phyloP scores from a whole-genome alignment of 352 stramenopile species.

The Pythium oligandrum region DNA sequence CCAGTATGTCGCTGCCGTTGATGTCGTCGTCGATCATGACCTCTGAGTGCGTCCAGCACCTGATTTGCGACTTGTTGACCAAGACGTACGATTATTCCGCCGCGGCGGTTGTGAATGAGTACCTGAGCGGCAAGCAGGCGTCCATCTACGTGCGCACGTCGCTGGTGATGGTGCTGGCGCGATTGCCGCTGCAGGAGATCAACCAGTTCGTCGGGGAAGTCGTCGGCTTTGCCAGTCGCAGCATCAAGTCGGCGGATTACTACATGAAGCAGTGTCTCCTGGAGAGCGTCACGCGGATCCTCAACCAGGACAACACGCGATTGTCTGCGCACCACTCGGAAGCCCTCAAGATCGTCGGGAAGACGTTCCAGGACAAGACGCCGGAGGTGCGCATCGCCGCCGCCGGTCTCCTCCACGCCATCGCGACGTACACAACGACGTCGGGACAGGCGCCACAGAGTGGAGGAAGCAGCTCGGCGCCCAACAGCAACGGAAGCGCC shows the following conservation, averaged over 20 bases:
- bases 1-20: conserved; percentile 44
- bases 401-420: conserved; percentile 53
- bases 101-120: conserved; percentile 48
- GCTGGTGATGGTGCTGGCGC: conserved; percentile 63
- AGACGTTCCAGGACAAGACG: conserved; percentile 69
- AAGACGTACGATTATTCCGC: conserved; percentile 70
- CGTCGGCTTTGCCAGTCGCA: conserved; percentile 56
- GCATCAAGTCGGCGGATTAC: conserved; percentile 58
- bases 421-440: conserved; percentile 47
- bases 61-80: conserved; percentile 72
- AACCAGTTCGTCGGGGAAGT: conserved; percentile 63
- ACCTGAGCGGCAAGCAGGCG: conserved; percentile 42
- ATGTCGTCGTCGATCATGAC: conserved; percentile 39
- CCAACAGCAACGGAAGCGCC: conserved; percentile 8
- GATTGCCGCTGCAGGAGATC: conserved; percentile 48
- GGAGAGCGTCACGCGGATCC: conserved; percentile 53
- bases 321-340: conserved; percentile 50
- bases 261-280: conserved; percentile 79
- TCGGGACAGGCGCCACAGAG: conserved; percentile 9
- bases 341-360: conserved; percentile 65
- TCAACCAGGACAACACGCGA: conserved; percentile 30
- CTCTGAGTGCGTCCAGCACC: conserved; percentile 61
- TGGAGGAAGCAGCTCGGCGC: conserved; percentile 3
- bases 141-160: conserved; percentile 66
- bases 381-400: conserved; percentile 65